Evolutionary conservation across 202 grass and related monocot genomes (phyloP), one percentile per base, ranked within the genome.

Genomic region (Cymbopogon flexuosus): DNA sequence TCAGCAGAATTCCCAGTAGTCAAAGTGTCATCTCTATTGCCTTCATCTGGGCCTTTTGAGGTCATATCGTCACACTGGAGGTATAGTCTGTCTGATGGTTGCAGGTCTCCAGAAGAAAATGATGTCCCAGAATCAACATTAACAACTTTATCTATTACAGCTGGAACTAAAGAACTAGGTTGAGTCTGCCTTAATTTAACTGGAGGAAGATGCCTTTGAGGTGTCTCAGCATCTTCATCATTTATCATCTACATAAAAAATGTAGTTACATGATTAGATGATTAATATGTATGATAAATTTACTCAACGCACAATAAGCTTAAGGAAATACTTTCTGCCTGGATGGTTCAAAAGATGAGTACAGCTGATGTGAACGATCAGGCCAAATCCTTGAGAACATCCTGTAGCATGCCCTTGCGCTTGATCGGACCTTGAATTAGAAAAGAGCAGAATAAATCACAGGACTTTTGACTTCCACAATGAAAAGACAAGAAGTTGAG

Each of bases 321-420:
- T 75, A 68, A 83, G 23, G 46, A 80, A 72, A 67, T 93, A 97
- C 95, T 87, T 92, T 93, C 77, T 97, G 92, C 63, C 92, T 93
- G 42, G 82, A 86, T 79, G 86, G 86, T 84, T 98, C 92, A 89
- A 98, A 94, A 65, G 95, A 98, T 78, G 78, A 83, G 24, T 94
- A 94, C 41, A 98, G 84, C 13, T 69, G 88, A 78, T 75, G 63
- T 1, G 92, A 89, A 8, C 90, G 84, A 40, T 94, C 88, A 41
- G 90, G 95, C 95, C 95, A 98, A 59, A 86, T 91, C 81, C 82
- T 93, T 37, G 90, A 88, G 76, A 94, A 98, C 79, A 91, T 83
- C 80, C 82, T 83, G 47, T 91, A 98, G 86, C 92, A 94, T 70
- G 88, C 75, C 78, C 95, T 90, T 84, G 95, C 95, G 52, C 86